Evolutionary conservation across 2,329 filamentous ascomycete genomes (phyloP).

Genomic region (Periconia digitata): DNA sequence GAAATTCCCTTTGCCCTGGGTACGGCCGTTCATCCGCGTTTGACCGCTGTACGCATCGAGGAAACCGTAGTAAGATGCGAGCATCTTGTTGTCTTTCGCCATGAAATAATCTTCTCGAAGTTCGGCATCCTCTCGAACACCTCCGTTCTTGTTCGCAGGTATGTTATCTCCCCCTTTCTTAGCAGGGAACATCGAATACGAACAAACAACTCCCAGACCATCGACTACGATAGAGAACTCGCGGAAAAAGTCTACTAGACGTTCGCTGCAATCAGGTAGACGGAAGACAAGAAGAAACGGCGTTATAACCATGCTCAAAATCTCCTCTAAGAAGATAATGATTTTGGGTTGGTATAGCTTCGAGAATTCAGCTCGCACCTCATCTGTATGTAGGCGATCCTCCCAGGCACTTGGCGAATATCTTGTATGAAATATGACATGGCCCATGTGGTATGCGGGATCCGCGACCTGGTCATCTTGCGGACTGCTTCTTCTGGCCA

Average conservation of each 20-base stretch:
- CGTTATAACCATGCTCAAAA: constrained; percentile 88
- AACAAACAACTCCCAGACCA: constrained; percentile 92
- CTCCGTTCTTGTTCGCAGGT: constrained; percentile 39
- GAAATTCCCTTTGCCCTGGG: constrained; percentile 58
- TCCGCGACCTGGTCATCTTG: constrained; percentile 88
- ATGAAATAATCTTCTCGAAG: constrained; percentile 90
- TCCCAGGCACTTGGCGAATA: constrained; percentile 91
- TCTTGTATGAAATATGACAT: constrained; percentile 90
- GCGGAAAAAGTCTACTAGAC: constrained; percentile 95
- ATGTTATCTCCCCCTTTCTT: constrained; percentile 71
- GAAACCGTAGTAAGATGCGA: constrained; percentile 95
- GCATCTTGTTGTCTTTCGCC: constrained; percentile 96
- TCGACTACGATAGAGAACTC: constrained; percentile 98
- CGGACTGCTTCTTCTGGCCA: constrained; percentile 79
- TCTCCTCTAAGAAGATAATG: constrained; percentile 87
- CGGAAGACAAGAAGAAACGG: constrained; percentile 87
- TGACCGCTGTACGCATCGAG: constrained; percentile 73
- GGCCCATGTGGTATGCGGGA: constrained; percentile 82
- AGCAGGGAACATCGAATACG: constrained; percentile 96
- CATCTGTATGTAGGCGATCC: constrained; percentile 85
- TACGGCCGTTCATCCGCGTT: constrained; percentile 42
- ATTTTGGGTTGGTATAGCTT: constrained; percentile 90
- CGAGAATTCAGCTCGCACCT: constrained; percentile 89
- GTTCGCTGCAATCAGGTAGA: constrained; percentile 84
- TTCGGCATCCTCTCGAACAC: constrained; percentile 52